Conservation (phyloP, 1,284 basidiomycete species). For the Ustilago lituana region DNA sequence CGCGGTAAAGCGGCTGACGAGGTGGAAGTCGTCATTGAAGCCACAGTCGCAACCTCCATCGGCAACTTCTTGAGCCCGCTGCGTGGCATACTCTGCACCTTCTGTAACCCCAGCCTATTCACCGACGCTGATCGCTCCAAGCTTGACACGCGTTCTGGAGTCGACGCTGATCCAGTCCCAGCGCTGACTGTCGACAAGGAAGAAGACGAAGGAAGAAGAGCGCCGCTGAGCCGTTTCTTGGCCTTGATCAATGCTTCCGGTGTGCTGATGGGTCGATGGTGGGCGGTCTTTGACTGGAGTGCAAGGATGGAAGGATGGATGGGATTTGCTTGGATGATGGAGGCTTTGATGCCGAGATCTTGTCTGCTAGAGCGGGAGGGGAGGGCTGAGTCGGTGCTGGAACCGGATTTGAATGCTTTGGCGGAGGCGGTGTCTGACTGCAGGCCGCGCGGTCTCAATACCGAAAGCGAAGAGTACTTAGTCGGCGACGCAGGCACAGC, state of each 20-base stretch:
- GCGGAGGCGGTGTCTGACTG: conserved; percentile 8
- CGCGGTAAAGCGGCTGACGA: conserved; percentile 5
- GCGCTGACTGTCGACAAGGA: conserved; percentile 8
- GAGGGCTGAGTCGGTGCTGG: not conserved
- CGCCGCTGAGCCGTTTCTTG: conserved; percentile 32
- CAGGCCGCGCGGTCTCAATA: conserved; percentile 14
- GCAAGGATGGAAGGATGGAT: conserved; percentile 33
- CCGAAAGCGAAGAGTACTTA: conserved; percentile 16
- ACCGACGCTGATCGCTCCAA: conserved; percentile 10
- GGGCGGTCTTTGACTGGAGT: conserved; percentile 16
- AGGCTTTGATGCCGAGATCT: conserved; percentile 32
- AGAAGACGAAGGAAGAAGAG: conserved; percentile 23
- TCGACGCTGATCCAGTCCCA: not conserved
- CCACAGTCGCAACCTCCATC: not conserved
- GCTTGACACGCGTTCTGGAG: conserved; percentile 9
- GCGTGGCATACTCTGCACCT: conserved; percentile 3
- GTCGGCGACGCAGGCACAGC: conserved; percentile 7
- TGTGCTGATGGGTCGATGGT: conserved; percentile 42
- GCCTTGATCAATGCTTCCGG: conserved; percentile 43
- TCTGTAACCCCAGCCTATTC: conserved; percentile 6
- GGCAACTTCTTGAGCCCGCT: too few species aligned
- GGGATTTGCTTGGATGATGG: conserved; percentile 36
- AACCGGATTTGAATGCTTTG: not conserved
- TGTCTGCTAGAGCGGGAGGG: conserved; percentile 5
- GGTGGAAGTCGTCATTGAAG: not conserved